Base-by-base conservation (phyloP, 2,329 filamentous ascomycete genomes). In the Pezicula radicicola region DNA sequence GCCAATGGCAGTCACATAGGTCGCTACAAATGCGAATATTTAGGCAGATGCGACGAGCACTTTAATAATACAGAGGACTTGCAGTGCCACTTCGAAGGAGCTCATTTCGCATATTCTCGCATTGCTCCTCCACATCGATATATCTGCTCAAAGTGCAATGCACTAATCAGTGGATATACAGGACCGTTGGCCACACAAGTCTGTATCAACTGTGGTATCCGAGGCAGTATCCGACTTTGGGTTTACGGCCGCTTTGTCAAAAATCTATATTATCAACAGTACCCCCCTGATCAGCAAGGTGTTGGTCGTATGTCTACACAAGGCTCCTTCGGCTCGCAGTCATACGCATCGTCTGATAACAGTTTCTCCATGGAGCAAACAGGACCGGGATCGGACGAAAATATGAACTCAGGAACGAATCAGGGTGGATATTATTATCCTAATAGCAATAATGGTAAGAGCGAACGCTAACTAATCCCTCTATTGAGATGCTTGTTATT, bases 241-340 rank as follows among this genome's bases (percentile, higher is more conserved):
- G 55, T 66, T 10, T 64, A 60, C 41, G 63, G 61, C 7, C 52
- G 60, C 19, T 65, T 55, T 27, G 61, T 66, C 8, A 50, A 46
- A 6, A 54, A 18, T 21, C 37, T 48, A 33, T 48, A 27, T 6
- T 55, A 43, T 19, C 46, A 49, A 25, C 49, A 45, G 6, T 49
- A 59, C 48, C 46, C 54, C 18, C 53, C 60, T 40, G 58, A 60
- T 40, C 51, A 49, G 2, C 53, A 54, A 27, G 56, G 57, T 16
- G 36, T 37, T 8, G 47, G 28, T 19, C 47, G 46, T 36, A 49
- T 41, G 36, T 48, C 46, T n/a, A 7, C 46, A n/a, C 19, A 37
- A 12, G 16, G 16, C 10, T 25, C 25, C 5, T 42, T 25, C n/a
- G 15, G 15, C 27, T 19, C 18, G 16, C 15, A 18, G 27, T 33